Percentiles rank a stretch among this genome's conserved stretches.
phyloP scores from a whole-genome alignment of 1,284 basidiomycete genomes.

The Ganoderma multipileum region DNA sequence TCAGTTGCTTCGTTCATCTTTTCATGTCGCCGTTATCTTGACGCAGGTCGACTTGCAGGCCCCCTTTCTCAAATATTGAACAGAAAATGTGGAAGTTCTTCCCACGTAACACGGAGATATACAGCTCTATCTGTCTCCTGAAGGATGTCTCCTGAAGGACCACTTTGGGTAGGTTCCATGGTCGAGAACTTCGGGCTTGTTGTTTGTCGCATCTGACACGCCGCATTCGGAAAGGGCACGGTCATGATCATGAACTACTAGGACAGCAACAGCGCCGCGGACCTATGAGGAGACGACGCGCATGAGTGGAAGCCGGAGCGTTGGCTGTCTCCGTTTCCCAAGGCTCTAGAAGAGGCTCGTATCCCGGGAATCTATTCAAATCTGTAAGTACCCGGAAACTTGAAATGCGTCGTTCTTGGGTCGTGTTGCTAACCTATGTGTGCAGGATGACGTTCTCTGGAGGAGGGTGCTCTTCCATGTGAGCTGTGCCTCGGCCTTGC shows the following conservation, averaged over 20 bases:
- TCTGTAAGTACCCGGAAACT: constrained; percentile 24
- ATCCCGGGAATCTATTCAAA: constrained; percentile 31
- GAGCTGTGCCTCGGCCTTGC: too few relatives aligned
- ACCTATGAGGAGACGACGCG: constrained; percentile 31
- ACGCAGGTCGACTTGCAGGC: neutral
- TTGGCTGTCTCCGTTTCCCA: constrained; percentile 26
- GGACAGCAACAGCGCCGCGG: constrained; percentile 23
- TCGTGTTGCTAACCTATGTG: too few relatives aligned
- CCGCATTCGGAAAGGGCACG: too few relatives aligned
- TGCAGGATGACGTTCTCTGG: constrained; percentile 26
- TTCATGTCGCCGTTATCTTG: neutral
- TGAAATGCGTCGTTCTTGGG: too few relatives aligned
- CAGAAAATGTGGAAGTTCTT: neutral
- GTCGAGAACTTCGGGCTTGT: too few relatives aligned
- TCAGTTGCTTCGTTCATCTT: neutral
- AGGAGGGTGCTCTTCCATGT: constrained; percentile 19
- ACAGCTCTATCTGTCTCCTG: neutral
- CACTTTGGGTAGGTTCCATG: neutral
- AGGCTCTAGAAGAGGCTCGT: constrained; percentile 17
- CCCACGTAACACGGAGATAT: neutral
- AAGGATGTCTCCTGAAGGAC: too few relatives aligned
- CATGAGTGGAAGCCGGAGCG: constrained; percentile 34
- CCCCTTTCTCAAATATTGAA: neutral
- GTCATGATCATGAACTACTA: constrained; percentile 8
- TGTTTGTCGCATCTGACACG: too few relatives aligned